Conservation (phyloP, 2,329 filamentous ascomycete genomes). For the Harringtonia lauricola region DNA sequence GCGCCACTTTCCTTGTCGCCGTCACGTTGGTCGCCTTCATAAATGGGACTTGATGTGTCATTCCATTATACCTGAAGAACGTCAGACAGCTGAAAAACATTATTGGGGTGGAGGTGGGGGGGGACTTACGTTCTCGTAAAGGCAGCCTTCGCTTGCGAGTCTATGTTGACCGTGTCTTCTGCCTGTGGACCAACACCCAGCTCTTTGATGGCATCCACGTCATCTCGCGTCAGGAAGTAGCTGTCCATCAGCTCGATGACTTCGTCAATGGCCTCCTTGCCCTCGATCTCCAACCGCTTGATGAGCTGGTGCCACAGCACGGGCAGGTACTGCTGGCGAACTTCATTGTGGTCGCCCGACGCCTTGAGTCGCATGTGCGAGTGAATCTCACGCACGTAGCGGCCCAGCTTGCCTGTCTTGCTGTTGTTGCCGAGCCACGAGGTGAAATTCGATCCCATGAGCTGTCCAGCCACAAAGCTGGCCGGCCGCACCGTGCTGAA, state of each 20-base stretch:
- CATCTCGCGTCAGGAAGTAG: constrained; percentile 89
- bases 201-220: constrained; percentile 88
- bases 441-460: constrained; percentile 68
- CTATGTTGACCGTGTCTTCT: constrained; percentile 64
- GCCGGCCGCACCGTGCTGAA: constrained; percentile 92
- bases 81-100: neutral
- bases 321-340: constrained; percentile 89
- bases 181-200: constrained; percentile 79
- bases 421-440: constrained; percentile 94
- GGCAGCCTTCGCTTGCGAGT: constrained; percentile 73
- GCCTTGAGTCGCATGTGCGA: constrained; percentile 90
- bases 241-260: constrained; percentile 95
- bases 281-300: constrained; percentile 61
- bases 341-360: constrained; percentile 84
- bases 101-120: too few species aligned
- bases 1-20: constrained; percentile 58
- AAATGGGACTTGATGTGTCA: constrained; percentile 83
- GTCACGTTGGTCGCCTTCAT: constrained; percentile 80
- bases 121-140: constrained; percentile 75
- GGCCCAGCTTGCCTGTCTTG: constrained; percentile 65
- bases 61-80: constrained; percentile 61
- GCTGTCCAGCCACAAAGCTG: constrained; percentile 73
- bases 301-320: constrained; percentile 75
- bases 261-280: constrained; percentile 69
- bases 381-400: constrained; percentile 86